Conservation (phyloP, 1,284 basidiomycete species). For the Ceratobasidium sp. region DNA sequence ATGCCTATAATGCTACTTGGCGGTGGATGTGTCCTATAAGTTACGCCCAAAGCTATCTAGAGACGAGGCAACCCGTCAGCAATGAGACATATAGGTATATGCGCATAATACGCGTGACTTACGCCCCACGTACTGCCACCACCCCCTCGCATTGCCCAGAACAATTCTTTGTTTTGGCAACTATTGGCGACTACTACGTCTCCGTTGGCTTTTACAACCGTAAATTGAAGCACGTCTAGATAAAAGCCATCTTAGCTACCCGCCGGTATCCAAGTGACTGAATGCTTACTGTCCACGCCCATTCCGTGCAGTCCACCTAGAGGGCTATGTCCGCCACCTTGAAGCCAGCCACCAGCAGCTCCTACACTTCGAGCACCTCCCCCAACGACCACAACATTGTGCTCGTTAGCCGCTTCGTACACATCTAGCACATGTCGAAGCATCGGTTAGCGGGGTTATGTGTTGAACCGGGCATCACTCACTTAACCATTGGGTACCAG, state of each 20-base stretch:
- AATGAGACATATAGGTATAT: not conserved
- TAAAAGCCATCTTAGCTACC: not conserved
- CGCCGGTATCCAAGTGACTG: not conserved
- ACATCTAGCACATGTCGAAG: conserved; percentile 13
- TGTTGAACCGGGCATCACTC: not conserved
- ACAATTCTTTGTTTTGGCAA: conserved; percentile 40
- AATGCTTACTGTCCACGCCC: conserved; percentile 40
- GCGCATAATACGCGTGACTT: not conserved
- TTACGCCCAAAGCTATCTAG: conserved; percentile 21
- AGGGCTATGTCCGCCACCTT: conserved; percentile 36
- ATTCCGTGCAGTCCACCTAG: conserved; percentile 22
- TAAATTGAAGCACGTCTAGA: conserved; percentile 39
- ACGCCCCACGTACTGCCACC: conserved; percentile 24
- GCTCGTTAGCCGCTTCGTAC: conserved; percentile 23
- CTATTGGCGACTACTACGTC: conserved; percentile 24
- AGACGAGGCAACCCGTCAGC: not conserved
- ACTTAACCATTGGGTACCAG: conserved; percentile 32
- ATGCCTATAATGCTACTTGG: not conserved
- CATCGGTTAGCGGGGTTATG: not conserved
- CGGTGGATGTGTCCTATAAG: conserved; percentile 27
- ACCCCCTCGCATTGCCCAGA: conserved; percentile 47
- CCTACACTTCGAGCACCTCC: conserved; percentile 29
- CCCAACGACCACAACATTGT: conserved; percentile 32
- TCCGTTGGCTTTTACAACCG: conserved; percentile 42
- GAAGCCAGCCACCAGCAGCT: conserved; percentile 40